Evolutionary conservation across 176 grass and related monocot species (phyloP).

Genomic region (Tillandsia leiboldiana): DNA sequence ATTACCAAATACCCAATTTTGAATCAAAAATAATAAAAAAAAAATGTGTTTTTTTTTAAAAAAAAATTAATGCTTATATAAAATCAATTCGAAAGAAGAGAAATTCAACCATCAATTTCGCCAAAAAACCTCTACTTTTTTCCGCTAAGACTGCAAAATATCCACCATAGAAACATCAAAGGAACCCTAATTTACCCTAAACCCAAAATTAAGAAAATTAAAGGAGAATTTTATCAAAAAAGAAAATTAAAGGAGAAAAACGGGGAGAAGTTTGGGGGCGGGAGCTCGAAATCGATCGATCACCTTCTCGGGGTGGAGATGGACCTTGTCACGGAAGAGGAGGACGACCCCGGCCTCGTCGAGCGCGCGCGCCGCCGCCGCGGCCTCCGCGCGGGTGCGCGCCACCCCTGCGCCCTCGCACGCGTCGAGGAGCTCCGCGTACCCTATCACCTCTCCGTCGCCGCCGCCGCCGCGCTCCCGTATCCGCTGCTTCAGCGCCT

Average conservation of each 20-base stretch:
- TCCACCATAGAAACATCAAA: not conserved
- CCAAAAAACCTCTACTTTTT: not conserved
- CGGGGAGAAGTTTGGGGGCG: slow-evolving; percentile 9
- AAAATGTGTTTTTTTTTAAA: not conserved
- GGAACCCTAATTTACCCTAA: not conserved
- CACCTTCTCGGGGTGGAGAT: slow-evolving; percentile 91
- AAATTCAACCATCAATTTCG: not conserved
- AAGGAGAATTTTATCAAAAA: no score
- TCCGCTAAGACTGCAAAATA: not conserved
- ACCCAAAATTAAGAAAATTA: not conserved
- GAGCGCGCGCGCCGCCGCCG: slow-evolving; percentile 51
- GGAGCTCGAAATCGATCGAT: not conserved
- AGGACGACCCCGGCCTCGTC: slow-evolving; percentile 92
- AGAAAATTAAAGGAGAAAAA: not conserved
- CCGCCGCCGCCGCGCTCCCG: slow-evolving; percentile 6
- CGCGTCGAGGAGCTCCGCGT: slow-evolving; percentile 58
- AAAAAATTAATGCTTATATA: not conserved
- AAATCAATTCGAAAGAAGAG: not conserved
- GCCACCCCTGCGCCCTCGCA: slow-evolving; percentile 69
- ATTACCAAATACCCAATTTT: not conserved
- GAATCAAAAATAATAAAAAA: not conserved
- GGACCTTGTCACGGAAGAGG: slow-evolving; percentile 86
- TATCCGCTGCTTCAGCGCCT: slow-evolving; percentile 61
- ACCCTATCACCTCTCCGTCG: slow-evolving; percentile 62
- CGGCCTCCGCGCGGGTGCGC: slow-evolving; percentile 59